Conservation (phyloP, 768 basidiomycete species). For the Auricularia heimuer region DNA sequence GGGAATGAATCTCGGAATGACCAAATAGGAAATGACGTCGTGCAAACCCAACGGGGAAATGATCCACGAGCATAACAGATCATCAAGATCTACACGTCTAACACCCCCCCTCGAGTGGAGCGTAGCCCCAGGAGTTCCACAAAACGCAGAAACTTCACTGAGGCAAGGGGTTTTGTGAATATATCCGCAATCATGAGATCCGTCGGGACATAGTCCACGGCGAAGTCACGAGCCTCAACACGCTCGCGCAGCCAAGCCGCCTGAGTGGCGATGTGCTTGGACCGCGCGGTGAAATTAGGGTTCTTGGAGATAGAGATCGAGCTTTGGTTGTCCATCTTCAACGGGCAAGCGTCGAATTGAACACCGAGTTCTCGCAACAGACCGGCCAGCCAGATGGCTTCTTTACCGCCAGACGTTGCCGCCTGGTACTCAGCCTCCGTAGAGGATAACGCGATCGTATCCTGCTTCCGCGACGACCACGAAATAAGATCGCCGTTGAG, state of each 20-base stretch:
- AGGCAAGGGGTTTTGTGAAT: constrained; percentile 30
- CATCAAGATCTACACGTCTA: neutral
- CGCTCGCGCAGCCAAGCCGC: neutral
- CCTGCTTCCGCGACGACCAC: constrained; percentile 19
- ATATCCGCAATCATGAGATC: constrained; percentile 28
- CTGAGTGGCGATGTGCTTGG: constrained; percentile 30
- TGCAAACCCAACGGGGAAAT: too few relatives aligned
- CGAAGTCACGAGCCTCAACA: constrained; percentile 13
- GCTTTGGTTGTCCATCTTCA: constrained; percentile 18
- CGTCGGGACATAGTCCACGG: constrained; percentile 23
- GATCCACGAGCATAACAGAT: neutral
- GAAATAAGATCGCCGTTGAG: constrained; percentile 15
- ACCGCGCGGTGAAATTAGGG: constrained; percentile 21
- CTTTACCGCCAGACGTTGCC: constrained; percentile 8
- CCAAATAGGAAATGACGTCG: too few relatives aligned
- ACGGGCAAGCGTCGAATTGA: neutral
- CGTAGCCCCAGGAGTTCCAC: neutral
- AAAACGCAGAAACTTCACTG: neutral
- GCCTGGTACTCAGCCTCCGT: constrained; percentile 23
- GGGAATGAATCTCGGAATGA: too few relatives aligned
- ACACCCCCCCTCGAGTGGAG: neutral
- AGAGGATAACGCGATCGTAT: constrained; percentile 17
- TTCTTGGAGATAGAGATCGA: constrained; percentile 23
- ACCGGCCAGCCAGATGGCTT: constrained; percentile 9
- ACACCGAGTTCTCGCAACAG: constrained; percentile 11